These are phyloP conservation scores for Epichloe gansuensis DNA, from an alignment of 2,329 filamentous ascomycete genomes.

Conservation along the genomic window DNA sequence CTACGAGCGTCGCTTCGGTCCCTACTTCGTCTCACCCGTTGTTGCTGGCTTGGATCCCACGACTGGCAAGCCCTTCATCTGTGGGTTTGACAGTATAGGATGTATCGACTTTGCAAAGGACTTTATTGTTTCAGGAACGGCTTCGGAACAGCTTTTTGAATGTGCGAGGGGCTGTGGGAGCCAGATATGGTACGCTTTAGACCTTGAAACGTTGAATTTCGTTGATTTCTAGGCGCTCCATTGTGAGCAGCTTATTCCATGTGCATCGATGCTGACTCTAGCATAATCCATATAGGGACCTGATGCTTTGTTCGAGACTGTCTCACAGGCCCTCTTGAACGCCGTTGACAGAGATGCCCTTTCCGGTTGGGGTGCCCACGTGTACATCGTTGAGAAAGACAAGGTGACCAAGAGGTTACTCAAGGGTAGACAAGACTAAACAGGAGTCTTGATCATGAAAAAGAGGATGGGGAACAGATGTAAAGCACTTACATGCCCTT, in stretches of 20 bases:
- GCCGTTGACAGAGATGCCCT: conserved; percentile 94
- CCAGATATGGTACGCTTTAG: conserved; percentile 67
- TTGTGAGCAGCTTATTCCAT: no score
- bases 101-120: conserved; percentile 99
- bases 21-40: conserved; percentile 91
- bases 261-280: not conserved
- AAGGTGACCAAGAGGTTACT: conserved; percentile 98
- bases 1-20: conserved; percentile 93
- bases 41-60: conserved; percentile 92
- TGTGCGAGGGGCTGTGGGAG: conserved; percentile 96
- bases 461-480: conserved; percentile 3
- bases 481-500: not conserved
- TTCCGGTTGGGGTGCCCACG: conserved; percentile 95
- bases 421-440: conserved; percentile 90
- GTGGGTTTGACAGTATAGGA: conserved; percentile 96
- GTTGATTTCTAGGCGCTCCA: not conserved
- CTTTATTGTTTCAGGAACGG: conserved; percentile 95
- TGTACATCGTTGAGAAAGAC: conserved; percentile 99
- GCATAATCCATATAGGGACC: conserved; percentile 46
- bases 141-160: conserved; percentile 95
- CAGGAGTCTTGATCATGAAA: conserved; percentile 7
- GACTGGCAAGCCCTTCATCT: conserved; percentile 92
- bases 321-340: conserved; percentile 90
- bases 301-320: conserved; percentile 95
- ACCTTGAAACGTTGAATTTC: not conserved